These are phyloP conservation scores for Diutina pseudorugosa DNA, from an alignment of 1,139 yeast genomes.

Conservation along the genomic window DNA sequence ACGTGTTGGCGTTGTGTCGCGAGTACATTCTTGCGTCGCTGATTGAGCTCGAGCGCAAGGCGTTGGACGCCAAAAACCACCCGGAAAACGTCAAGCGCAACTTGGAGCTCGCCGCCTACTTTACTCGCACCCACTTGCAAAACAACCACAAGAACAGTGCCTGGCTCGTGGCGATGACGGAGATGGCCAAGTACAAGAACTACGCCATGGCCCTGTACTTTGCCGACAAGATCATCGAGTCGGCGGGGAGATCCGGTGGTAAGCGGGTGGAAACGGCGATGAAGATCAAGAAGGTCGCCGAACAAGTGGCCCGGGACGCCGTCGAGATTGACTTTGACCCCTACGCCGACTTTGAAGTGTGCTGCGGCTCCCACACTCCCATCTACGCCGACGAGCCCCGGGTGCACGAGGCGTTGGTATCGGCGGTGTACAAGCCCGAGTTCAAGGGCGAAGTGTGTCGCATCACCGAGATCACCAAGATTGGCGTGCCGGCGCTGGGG, in stretches of 20 bases:
- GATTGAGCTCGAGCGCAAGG: conserved; percentile 80
- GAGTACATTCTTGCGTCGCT: conserved; percentile 89
- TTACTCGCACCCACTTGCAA: conserved; percentile 74
- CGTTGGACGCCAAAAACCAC: conserved; percentile 31
- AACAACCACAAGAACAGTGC: conserved; percentile 81
- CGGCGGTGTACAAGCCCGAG: conserved; percentile 71
- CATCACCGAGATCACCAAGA: conserved; percentile 63
- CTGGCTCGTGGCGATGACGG: conserved; percentile 89
- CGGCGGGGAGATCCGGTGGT: conserved; percentile 42
- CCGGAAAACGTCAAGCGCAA: conserved; percentile 67
- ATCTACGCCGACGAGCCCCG: conserved; percentile 65
- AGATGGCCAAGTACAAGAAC: conserved; percentile 79
- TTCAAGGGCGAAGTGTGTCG: conserved; percentile 71
- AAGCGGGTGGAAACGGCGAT: conserved; percentile 83
- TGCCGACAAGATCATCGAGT: conserved; percentile 69
- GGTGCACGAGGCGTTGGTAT: conserved; percentile 77
- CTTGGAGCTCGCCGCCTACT: conserved; percentile 90
- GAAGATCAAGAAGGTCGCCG: conserved; percentile 71
- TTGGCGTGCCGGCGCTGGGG: conserved; percentile 97
- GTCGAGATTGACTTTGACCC: conserved; percentile 88
- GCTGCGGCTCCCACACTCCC: conserved; percentile 82
- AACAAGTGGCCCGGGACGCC: conserved; percentile 71
- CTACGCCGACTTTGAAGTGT: conserved; percentile 79
- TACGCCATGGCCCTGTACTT: conserved; percentile 82
- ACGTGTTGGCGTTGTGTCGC: conserved; percentile 61